Percentiles rank a stretch among this genome's conserved stretches.
Evolutionary conservation across 2,329 filamentous ascomycete species (phyloP).

Genomic region (Fusarium sp.): DNA sequence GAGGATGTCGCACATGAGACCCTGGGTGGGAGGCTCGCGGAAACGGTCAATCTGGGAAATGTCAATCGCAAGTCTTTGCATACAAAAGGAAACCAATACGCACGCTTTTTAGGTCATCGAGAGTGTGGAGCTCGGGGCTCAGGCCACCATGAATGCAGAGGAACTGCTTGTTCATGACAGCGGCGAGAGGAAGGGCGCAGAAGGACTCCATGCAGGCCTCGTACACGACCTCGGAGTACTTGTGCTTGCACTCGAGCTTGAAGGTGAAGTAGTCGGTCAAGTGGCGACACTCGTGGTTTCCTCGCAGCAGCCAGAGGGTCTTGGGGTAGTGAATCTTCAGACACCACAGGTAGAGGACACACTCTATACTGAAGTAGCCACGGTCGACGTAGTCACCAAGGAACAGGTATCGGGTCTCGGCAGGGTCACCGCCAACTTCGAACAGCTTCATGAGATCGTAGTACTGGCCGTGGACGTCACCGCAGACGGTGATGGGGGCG

Average conservation of each 20-base stretch:
- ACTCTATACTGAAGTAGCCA: slow-evolving; percentile 99
- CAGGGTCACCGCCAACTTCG: slow-evolving; percentile 95
- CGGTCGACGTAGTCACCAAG: slow-evolving; percentile 97
- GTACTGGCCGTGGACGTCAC: slow-evolving; percentile 98
- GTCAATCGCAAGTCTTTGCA: slow-evolving; percentile 24
- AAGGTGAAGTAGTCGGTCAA: slow-evolving; percentile 99
- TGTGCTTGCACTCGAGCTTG: slow-evolving; percentile 99
- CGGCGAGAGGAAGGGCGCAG: slow-evolving; percentile 91
- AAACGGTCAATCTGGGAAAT: slow-evolving; percentile 87
- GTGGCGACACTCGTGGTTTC: slow-evolving; percentile 98
- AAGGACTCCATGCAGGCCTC: slow-evolving; percentile 99
- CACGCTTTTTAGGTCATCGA: slow-evolving; percentile 92
- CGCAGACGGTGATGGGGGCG: slow-evolving; percentile 97
- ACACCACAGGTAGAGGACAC: slow-evolving; percentile 96
- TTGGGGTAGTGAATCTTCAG: slow-evolving; percentile 99
- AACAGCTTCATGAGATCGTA: slow-evolving; percentile 99
- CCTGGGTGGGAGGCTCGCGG: slow-evolving; percentile 95
- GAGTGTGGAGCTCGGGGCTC: slow-evolving; percentile 93
- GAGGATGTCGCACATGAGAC: slow-evolving; percentile 98
- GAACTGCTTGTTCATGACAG: slow-evolving; percentile 99
- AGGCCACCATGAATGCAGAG: slow-evolving; percentile 97
- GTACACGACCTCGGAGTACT: slow-evolving; percentile 96
- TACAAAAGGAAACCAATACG: slow-evolving; percentile 46
- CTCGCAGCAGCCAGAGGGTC: slow-evolving; percentile 94
- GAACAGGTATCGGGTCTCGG: slow-evolving; percentile 97